A percentile compares a stretch with the other conserved stretches of the same genome.
phyloP scores from a whole-genome alignment of 495 filamentous ascomycete genomes.

The Tuber borchii region DNA sequence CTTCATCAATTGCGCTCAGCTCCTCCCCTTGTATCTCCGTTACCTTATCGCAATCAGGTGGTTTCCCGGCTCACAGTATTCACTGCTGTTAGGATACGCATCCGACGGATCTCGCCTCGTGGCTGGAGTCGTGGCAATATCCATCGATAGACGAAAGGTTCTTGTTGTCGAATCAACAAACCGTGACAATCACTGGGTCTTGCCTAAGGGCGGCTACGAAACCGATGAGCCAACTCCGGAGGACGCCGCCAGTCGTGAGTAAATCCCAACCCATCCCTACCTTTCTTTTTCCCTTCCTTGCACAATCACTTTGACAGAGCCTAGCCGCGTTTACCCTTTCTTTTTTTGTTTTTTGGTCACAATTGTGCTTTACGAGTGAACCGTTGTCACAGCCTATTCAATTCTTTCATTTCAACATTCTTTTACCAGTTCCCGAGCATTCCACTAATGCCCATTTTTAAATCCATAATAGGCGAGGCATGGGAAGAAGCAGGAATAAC shows the following conservation, averaged over 20 bases:
- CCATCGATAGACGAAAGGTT: constrained; percentile 67
- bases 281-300: constrained; percentile 6
- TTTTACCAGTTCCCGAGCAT: not conserved
- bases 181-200: constrained; percentile 78
- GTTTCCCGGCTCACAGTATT: constrained; percentile 27
- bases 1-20: constrained; percentile 9
- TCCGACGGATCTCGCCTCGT: constrained; percentile 88
- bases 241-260: constrained; percentile 52
- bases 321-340: not conserved
- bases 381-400: constrained; percentile 17
- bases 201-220: constrained; percentile 98
- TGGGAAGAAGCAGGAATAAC: constrained; percentile 97
- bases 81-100: constrained; percentile 65
- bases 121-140: constrained; percentile 84
- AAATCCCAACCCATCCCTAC: constrained; percentile 5
- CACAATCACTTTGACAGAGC: not conserved
- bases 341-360: not conserved
- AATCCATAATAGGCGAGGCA: constrained; percentile 61
- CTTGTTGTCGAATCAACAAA: constrained; percentile 87
- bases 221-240: constrained; percentile 69
- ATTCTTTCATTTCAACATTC: not conserved
- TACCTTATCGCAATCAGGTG: constrained; percentile 1
- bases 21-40: not conserved
- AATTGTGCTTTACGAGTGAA: constrained; percentile 51
- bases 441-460: not conserved